Conservation (phyloP, 1,139 yeast genomes). For the Candida buenavistaensis region DNA sequence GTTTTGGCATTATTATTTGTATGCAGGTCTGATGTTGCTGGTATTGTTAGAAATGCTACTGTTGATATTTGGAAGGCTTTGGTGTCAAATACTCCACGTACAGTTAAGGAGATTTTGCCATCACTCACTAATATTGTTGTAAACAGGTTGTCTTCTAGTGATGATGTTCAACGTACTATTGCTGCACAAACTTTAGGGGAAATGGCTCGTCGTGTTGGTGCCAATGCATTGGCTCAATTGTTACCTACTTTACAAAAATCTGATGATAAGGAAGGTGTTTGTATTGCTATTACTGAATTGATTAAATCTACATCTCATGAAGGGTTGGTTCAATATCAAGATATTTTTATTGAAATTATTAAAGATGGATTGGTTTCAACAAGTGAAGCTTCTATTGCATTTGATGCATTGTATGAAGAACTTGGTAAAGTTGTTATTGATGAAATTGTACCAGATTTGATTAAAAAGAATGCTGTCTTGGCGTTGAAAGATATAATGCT, state of each 20-base stretch:
- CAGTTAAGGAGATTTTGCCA: constrained; percentile 92
- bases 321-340: constrained; percentile 65
- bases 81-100: constrained; percentile 93
- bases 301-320: constrained; percentile 71
- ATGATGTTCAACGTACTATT: constrained; percentile 76
- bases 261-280: constrained; percentile 92
- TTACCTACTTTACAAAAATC: constrained; percentile 85
- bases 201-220: constrained; percentile 91
- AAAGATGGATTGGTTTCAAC: constrained; percentile 77
- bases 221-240: constrained; percentile 79
- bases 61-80: constrained; percentile 96
- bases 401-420: constrained; percentile 79
- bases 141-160: constrained; percentile 76
- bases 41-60: constrained; percentile 87
- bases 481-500: constrained; percentile 94
- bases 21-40: constrained; percentile 90
- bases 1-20: constrained; percentile 82
- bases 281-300: constrained; percentile 88
- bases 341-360: constrained; percentile 68
- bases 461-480: constrained; percentile 75
- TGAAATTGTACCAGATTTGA: constrained; percentile 82
- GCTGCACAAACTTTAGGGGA: constrained; percentile 97
- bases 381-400: constrained; percentile 90
- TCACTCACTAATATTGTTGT: constrained; percentile 79
- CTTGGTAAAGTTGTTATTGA: constrained; percentile 87